A percentile compares a stretch with the other conserved stretches of the same genome.
Evolutionary conservation across 1,284 basidiomycete species (phyloP).

Genomic region (Xanthoconium separans): DNA sequence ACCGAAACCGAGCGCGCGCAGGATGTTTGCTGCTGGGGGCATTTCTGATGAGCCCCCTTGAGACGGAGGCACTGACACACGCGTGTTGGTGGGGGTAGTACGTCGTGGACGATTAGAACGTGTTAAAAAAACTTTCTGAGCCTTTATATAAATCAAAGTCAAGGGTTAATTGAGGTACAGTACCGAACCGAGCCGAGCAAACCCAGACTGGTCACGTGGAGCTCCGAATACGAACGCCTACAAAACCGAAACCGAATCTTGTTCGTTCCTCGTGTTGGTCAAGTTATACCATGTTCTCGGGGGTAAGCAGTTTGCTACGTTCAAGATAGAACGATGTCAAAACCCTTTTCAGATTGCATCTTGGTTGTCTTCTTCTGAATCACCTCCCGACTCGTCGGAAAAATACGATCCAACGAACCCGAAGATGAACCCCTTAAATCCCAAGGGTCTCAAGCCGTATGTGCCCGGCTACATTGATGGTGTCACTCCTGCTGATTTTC

Average conservation of each 20-base stretch:
- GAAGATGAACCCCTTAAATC: slow-evolving; percentile 82
- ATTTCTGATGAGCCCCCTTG: slow-evolving; percentile 2
- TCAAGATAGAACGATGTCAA: slow-evolving; percentile 9
- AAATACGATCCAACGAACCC: slow-evolving; percentile 67
- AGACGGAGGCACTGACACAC: too few species aligned
- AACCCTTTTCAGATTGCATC: slow-evolving; percentile 35
- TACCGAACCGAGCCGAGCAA: neutral
- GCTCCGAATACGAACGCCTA: neutral
- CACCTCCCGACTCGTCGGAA: slow-evolving; percentile 30
- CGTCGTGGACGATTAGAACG: neutral
- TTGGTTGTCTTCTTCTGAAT: slow-evolving; percentile 41
- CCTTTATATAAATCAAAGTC: neutral
- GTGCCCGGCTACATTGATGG: slow-evolving; percentile 29
- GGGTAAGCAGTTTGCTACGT: slow-evolving; percentile 16
- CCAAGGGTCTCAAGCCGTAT: slow-evolving; percentile 88
- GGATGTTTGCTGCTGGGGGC: slow-evolving; percentile 2
- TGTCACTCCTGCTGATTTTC: neutral
- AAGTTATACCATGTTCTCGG: slow-evolving; percentile 21
- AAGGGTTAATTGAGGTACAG: neutral
- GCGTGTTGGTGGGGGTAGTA: neutral
- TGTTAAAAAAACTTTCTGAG: neutral
- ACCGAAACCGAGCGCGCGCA: slow-evolving; percentile 11
- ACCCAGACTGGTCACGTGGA: neutral
- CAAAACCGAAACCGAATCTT: neutral
- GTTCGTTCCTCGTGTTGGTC: neutral